Evolutionary conservation across 805 yeast species (phyloP), one percentile per base, ranked within the genome.

Genomic region (Barnettozyma populi): DNA sequence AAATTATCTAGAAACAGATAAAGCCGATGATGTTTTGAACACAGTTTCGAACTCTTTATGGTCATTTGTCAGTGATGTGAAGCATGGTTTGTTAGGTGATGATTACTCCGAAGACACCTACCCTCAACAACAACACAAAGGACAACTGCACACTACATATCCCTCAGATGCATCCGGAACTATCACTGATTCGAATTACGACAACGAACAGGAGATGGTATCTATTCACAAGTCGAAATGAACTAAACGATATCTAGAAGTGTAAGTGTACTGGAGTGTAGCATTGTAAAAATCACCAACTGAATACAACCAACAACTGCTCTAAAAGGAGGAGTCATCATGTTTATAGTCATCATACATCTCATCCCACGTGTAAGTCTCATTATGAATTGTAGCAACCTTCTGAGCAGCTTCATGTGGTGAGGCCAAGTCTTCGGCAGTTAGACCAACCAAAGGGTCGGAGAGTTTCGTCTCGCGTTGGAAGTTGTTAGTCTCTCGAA

Each of bases 61-160:
- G 81, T 69, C 71, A 2, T 74, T 76, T 57, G 76, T 76, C 8
- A 73, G 68, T 54, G 80, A 75, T 46, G 73, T 76, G 23, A 75
- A 72, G 52, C 59, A 63, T 9, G 73, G 73, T 0, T 48, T 70
- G n/a, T 42, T 69, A 31, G 73, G 73, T 11, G 65, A 62, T 16
- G 71, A 67, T 19, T 39, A 32, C 36, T 43, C 20, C 7, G 35
- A 31, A 16, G 27, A 13, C 18, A 24, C 21, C 5, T 2, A 29
- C 27, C 23, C 31, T 7, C 37, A 41, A 35, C 41, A 21, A 13
- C 42, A 43, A 18, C 13, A 36, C 35, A 10, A 35, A n/a, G 25
- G 39, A 44, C 41, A 10, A 37, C 14, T 14, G 4, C 27, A 4
- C 18, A 16, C 43, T 19, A 25, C 18, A n/a, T n/a, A 29, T 19